A percentile compares a stretch with the other conserved stretches of the same genome.
phyloP scores from a whole-genome alignment of 129 eudicot species.

The Flaveria trinervia region DNA sequence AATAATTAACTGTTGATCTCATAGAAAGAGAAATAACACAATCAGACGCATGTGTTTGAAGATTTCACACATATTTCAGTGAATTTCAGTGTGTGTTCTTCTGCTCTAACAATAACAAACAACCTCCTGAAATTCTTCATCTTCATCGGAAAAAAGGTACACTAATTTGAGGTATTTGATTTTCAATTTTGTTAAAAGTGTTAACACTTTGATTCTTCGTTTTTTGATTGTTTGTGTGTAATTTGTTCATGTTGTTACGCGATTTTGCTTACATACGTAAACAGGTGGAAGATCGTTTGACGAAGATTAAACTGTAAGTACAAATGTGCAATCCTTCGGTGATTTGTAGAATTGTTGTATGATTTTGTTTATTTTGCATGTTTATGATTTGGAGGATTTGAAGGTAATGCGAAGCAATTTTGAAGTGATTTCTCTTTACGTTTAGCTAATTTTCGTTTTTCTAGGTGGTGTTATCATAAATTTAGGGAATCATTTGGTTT shows the following conservation, averaged over 20 bases:
- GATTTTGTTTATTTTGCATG: background rate
- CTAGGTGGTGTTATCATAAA: background rate
- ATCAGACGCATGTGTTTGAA: background rate
- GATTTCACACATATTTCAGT: constrained; percentile 1
- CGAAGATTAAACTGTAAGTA: no score
- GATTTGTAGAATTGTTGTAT: background rate
- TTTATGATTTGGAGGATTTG: background rate
- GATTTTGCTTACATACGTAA: background rate
- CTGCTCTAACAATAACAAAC: background rate
- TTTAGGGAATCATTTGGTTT: background rate
- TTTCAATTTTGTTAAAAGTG: background rate
- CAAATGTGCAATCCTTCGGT: no score
- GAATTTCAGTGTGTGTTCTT: background rate
- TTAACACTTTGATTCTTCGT: no score
- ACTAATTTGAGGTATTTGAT: background rate
- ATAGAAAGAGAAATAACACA: background rate
- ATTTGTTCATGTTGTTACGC: background rate
- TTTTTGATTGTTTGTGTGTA: no score
- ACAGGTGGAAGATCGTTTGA: background rate
- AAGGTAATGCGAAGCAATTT: background rate
- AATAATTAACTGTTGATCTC: background rate
- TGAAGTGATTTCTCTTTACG: background rate
- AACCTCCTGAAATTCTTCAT: background rate
- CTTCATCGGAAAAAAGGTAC: background rate
- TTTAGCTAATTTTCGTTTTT: background rate